Conservation (phyloP, 345 rosid species). For the Gossypium sturtianum region DNA sequence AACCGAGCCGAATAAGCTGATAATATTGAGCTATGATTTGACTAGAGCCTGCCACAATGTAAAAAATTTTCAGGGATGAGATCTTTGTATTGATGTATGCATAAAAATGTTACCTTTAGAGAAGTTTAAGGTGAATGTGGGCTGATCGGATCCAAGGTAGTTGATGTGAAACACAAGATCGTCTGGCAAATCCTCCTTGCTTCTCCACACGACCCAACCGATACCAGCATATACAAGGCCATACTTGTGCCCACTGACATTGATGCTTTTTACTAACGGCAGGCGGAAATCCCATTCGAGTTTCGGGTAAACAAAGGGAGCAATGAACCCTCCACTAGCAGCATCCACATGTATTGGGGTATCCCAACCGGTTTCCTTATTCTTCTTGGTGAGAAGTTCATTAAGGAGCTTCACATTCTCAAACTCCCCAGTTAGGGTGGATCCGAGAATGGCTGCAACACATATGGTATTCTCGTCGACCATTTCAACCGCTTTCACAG, state of each 20-base stretch:
- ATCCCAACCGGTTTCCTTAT: conserved; percentile 62
- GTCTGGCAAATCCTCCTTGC: conserved; percentile 73
- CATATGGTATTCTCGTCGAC: conserved; percentile 84
- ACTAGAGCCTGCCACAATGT: conserved; percentile 42
- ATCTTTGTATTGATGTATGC: not conserved
- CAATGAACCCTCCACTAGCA: conserved; percentile 74
- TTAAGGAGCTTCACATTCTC: conserved; percentile 68
- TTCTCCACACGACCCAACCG: conserved; percentile 82
- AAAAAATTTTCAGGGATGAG: not conserved
- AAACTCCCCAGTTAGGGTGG: conserved; percentile 72
- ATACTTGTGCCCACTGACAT: conserved; percentile 52
- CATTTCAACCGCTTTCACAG: conserved; percentile 61
- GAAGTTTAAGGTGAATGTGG: conserved; percentile 79
- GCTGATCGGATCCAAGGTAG: conserved; percentile 34
- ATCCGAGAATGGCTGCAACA: conserved; percentile 79
- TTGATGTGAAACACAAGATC: conserved; percentile 81
- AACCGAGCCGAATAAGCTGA: conserved; percentile 44
- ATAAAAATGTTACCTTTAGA: conserved; percentile 50
- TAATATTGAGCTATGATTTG: conserved; percentile 56
- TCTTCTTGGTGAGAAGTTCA: conserved; percentile 47
- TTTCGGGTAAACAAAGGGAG: conserved; percentile 64
- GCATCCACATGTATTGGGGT: conserved; percentile 80
- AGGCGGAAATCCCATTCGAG: conserved; percentile 87
- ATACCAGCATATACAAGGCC: conserved; percentile 65
- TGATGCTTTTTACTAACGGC: conserved; percentile 71